These are phyloP conservation scores for Thermothelomyces thermophilus DNA, from an alignment of 2,329 filamentous ascomycete genomes.

Conservation along the genomic window DNA sequence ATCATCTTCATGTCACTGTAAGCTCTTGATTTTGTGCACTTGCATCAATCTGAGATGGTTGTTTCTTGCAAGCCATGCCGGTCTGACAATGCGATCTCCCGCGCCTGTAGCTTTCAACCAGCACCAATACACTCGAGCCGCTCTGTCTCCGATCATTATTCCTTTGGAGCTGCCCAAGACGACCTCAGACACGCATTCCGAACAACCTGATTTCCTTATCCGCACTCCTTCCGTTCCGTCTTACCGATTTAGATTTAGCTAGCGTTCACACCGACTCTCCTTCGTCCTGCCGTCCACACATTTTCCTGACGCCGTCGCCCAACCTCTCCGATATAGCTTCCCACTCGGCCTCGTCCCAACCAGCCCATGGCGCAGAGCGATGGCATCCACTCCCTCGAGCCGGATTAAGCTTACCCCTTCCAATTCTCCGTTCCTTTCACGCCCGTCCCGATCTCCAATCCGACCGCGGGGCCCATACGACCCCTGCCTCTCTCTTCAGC, in stretches of 20 bases:
- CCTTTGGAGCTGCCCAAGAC: constrained; percentile 11
- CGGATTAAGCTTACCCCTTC: constrained; percentile 67
- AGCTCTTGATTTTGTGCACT: constrained; percentile 8
- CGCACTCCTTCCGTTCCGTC: constrained; percentile 8
- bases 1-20: constrained; percentile 24
- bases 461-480: constrained; percentile 47
- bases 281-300: constrained; percentile 6
- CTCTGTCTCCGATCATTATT: constrained; percentile 20
- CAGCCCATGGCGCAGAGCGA: constrained; percentile 48
- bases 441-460: constrained; percentile 57
- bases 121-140: neutral
- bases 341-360: constrained; percentile 6
- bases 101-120: constrained; percentile 17
- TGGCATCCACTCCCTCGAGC: constrained; percentile 54
- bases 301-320: constrained; percentile 10
- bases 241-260: neutral
- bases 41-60: neutral
- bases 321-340: constrained; percentile 7
- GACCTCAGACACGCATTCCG: constrained; percentile 1
- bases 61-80: neutral
- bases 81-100: neutral
- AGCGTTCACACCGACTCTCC: constrained; percentile 4
- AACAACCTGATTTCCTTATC: constrained; percentile 1
- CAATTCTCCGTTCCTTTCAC: constrained; percentile 63
- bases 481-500: constrained; percentile 63